Base-by-base conservation (phyloP, 2,329 filamentous ascomycete species). In the Incumbomyces lentus region DNA sequence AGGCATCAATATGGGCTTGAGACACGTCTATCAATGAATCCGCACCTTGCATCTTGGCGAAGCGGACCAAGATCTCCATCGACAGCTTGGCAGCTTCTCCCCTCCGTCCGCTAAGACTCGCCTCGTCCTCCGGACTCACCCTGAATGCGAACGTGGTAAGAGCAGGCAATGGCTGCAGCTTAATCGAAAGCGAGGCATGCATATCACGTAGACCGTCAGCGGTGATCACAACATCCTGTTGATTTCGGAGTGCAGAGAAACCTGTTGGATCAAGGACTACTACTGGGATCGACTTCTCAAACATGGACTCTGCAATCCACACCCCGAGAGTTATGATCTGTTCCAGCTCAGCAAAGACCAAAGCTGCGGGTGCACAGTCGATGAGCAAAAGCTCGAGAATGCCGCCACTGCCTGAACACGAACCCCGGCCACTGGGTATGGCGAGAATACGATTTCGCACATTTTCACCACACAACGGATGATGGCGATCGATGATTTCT, bases 321-420 rank as follows among this genome's bases (percentile, higher is more conserved):
- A 71, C 68, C 0, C 71, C 69, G 1, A 72, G 49, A 0, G 69
- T 68, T 2, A 73, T 47, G 17, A 73, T 72, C n/a, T 66, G 57
- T 34, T 73, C 69, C 1, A 52, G 51, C 2, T 63, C 52, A 29
- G 64, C 56, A 32, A 74, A 72, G 0, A 74, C 52, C 13, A 74
- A 46, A 0, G 62, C 70, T 2, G 49, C 53, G 0, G 69, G 71
- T 0, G 59, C 64, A 7, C 57, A 62, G 1, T 58, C 58, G 14
- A 66, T 66, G 2, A 72, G 57, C 0, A 74, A 40, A 0, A 72
- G 52, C 50, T 73, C 68, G 5, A 73, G 51, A n/a, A 73, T 60
- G 1, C 68, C 64, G 1, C 61, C 62, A 12, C 70, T 73, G 0
- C 69, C 71, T 0, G 66, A 63, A 35, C 69, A 73, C 6, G 71